Evolutionary conservation across 208 protist species (phyloP).

Genomic region (Wallacemonas rigidus): DNA sequence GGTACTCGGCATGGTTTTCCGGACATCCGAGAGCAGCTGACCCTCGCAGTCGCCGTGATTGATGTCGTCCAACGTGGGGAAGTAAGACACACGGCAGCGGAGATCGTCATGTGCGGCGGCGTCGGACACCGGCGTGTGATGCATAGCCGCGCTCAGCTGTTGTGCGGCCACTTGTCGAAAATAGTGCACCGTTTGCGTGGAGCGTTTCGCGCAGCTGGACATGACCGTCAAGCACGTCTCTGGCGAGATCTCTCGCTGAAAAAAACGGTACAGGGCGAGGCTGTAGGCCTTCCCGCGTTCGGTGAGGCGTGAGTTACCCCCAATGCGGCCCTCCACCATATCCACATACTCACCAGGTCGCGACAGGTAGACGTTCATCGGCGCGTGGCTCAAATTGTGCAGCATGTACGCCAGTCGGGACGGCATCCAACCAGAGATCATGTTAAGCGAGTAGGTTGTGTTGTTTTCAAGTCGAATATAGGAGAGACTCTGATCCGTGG

Average conservation of each 20-base stretch:
- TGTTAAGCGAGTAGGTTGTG: slow-evolving; percentile 77
- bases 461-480: slow-evolving; percentile 87
- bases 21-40: slow-evolving; percentile 69
- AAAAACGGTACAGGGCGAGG: slow-evolving; percentile 68
- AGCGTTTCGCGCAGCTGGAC: slow-evolving; percentile 83
- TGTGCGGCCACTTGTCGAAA: slow-evolving; percentile 68
- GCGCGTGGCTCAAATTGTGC: slow-evolving; percentile 81
- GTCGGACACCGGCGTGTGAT: neutral
- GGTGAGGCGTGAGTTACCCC: slow-evolving; percentile 85
- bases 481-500: slow-evolving; percentile 69
- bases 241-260: slow-evolving; percentile 47
- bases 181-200: slow-evolving; percentile 79
- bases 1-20: slow-evolving; percentile 78
- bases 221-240: slow-evolving; percentile 60
- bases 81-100: slow-evolving; percentile 79
- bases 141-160: slow-evolving; percentile 14
- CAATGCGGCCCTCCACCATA: slow-evolving; percentile 70
- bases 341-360: slow-evolving; percentile 87
- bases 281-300: slow-evolving; percentile 74
- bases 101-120: slow-evolving; percentile 15
- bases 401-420: slow-evolving; percentile 86
- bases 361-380: slow-evolving; percentile 78
- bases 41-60: slow-evolving; percentile 89
- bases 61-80: slow-evolving; percentile 87
- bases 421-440: slow-evolving; percentile 88